Evolutionary conservation across 192 early-diverging fungal species (phyloP), one percentile per base, ranked within the genome.

Genomic region (Coemansia sp.): DNA sequence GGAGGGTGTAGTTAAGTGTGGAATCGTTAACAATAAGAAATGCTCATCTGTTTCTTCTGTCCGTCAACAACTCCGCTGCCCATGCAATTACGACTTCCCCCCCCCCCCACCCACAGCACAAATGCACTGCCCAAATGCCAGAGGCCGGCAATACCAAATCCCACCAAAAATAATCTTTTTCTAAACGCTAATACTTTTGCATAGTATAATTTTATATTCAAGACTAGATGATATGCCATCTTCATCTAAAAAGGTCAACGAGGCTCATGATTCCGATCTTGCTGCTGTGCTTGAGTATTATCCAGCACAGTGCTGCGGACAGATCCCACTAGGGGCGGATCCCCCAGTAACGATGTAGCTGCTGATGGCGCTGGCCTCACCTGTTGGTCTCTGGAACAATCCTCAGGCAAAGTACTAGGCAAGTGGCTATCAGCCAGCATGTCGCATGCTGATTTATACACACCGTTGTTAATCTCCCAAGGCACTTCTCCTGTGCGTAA

Each of bases 401-500:
- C 12, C 16, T 44, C 38, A 44, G 38, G 3, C 9, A 44, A 16
- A 44, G 38, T 16, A 44, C 12, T 16, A 44, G 38, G 12, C 38
- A 44, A 44, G 12, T 44, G 2, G 12, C 38, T 44, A 16, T 44
- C 38, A 16, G 12, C 14, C 14, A 44, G 16, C 9, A 16, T 44
- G 12, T 3, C 16, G 16, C 38, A 44, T 16, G 38, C 38, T 44
- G 38, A 44, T 44, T 44, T 44, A 44, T 16, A 44, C 14, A 44
- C 12, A 16, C 3, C 38, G 2, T 54, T 50, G 22, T 28, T 19
- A 25, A 34, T 18, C 18, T 19, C 8, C 28, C 26, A 47, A 1
- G 67, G 68, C 32, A 71, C 48, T 49, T 71, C 74, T 31, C 74
- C 69, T 7, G 69, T 77, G 21, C 75, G 65, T 31, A 78, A 41